These are phyloP conservation scores for Capsicum baccatum DNA, from an alignment of 257 asterid genomes.

Conservation along the genomic window DNA sequence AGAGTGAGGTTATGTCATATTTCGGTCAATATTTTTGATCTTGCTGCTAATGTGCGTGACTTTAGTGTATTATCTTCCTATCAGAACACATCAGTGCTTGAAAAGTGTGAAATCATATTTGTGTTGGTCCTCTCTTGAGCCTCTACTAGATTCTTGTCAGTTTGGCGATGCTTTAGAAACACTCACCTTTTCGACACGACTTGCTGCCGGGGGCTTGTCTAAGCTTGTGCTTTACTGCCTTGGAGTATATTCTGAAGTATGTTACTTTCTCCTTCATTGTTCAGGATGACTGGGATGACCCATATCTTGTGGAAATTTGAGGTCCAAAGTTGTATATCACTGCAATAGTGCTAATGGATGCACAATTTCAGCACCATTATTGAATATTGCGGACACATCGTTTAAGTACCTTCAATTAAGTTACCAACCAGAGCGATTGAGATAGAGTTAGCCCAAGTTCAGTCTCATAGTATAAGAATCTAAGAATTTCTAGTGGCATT, in stretches of 20 bases:
- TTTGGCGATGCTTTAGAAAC: not conserved
- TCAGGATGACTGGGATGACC: not conserved
- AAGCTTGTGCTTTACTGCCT: not conserved
- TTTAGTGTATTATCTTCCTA: not conserved
- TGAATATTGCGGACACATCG: not conserved
- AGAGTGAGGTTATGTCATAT: not conserved
- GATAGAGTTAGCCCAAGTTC: not conserved
- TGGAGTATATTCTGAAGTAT: not conserved
- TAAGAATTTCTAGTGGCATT: not conserved
- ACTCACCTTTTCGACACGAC: not conserved
- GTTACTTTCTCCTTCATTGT: not conserved
- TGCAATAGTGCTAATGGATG: not conserved
- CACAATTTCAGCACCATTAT: not conserved
- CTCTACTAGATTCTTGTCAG: not conserved
- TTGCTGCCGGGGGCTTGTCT: not conserved
- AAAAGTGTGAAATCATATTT: not conserved
- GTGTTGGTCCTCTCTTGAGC: not conserved
- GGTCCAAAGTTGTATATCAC: conserved; percentile 10
- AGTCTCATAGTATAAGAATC: not conserved
- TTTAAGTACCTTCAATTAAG: not conserved
- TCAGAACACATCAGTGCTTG: not conserved
- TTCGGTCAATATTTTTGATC: not conserved
- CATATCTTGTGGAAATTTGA: not conserved
- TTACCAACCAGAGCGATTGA: not conserved
- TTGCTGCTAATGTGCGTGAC: not conserved